A percentile compares a stretch with the other conserved stretches of the same genome.
Conservation (phyloP, 2,329 filamentous ascomycete species). For the Torrubiellomyces zombiae region DNA sequence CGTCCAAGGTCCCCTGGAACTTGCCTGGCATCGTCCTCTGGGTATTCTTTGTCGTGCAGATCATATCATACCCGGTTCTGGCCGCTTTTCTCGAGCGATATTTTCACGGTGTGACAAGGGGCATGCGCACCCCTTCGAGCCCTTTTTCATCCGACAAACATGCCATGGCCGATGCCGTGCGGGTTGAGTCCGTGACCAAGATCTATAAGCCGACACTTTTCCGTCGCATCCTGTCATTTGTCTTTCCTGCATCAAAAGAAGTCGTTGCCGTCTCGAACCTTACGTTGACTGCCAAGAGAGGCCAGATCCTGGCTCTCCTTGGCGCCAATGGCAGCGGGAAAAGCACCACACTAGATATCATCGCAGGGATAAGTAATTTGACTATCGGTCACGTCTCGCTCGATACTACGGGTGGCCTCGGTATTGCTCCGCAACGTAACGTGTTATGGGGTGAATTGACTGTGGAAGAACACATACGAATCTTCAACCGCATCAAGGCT, state of each 20-base stretch:
- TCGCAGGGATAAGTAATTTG: constrained; percentile 14
- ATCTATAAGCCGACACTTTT: constrained; percentile 51
- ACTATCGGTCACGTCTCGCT: constrained; percentile 45
- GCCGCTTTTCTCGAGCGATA: constrained; percentile 54
- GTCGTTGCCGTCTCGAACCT: constrained; percentile 61
- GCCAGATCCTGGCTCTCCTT: constrained; percentile 64
- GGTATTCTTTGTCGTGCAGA: constrained; percentile 58
- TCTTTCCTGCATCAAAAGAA: constrained; percentile 34
- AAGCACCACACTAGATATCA: constrained; percentile 35
- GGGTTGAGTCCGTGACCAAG: constrained; percentile 56
- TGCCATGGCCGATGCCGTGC: constrained; percentile 38
- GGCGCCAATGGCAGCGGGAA: constrained; percentile 56
- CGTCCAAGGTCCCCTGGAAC: constrained; percentile 45
- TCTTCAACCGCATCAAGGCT: constrained; percentile 55
- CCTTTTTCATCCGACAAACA: constrained; percentile 10
- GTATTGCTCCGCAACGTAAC: constrained; percentile 60
- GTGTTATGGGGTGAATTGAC: constrained; percentile 61
- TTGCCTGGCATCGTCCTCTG: constrained; percentile 57
- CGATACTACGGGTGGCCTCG: constrained; percentile 54
- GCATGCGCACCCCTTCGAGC: constrained; percentile 18
- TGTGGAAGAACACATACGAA: constrained; percentile 51
- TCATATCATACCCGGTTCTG: constrained; percentile 49
- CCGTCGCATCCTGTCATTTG: constrained; percentile 29
- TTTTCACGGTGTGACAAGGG: constrained; percentile 33
- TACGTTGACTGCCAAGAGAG: constrained; percentile 48